Evolutionary conservation across 179 eudicot genomes (phyloP).

Genomic region (Beta lomatogona): DNA sequence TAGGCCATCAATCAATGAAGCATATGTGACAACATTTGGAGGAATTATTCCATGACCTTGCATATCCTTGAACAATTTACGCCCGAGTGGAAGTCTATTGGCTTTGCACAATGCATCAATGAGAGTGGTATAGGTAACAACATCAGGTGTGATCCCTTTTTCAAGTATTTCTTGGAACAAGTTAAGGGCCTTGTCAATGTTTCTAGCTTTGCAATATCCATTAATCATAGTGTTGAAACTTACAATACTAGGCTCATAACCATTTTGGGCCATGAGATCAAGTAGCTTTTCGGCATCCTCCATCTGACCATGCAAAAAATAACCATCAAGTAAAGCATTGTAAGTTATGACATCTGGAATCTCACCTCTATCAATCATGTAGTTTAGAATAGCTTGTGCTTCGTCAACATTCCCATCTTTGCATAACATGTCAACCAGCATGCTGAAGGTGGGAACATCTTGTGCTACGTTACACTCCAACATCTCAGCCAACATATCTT

Average conservation of each 20-base stretch:
- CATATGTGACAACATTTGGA: background rate
- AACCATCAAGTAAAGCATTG: background rate
- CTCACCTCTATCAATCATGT: background rate
- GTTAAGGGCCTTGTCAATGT: background rate
- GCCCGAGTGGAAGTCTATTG: background rate
- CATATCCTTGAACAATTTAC: background rate
- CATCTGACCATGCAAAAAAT: background rate
- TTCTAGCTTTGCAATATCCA: background rate
- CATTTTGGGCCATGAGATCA: background rate
- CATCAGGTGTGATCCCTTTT: background rate
- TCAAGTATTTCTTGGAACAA: background rate
- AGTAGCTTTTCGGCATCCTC: background rate
- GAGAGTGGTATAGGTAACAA: background rate
- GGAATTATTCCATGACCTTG: background rate
- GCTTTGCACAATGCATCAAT: background rate
- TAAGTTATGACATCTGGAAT: background rate
- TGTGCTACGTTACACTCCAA: background rate
- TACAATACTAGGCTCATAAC: background rate
- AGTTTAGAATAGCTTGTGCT: background rate
- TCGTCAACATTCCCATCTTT: background rate
- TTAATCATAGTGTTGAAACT: background rate
- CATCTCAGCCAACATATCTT: background rate
- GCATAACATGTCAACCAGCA: background rate
- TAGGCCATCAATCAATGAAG: background rate
- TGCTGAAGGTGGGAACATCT: background rate